phyloP scores from a whole-genome alignment of 495 filamentous ascomycete species.

The Aspergillus cristatus region DNA sequence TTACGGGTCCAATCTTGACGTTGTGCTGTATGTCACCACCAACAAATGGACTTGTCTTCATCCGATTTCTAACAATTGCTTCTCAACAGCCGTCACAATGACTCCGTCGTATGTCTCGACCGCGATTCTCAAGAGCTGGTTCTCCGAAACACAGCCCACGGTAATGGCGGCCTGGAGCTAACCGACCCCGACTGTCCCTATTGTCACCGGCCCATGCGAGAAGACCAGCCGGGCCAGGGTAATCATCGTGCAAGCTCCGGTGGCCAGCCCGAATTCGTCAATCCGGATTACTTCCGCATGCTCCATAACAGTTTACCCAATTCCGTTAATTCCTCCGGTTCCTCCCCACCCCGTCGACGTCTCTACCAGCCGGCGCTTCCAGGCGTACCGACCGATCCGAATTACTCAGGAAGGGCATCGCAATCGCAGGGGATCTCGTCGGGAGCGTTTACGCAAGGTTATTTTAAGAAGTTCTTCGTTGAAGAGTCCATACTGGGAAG shows the following conservation, averaged over 20 bases:
- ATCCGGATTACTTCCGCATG: conserved; percentile 90
- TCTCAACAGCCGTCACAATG: conserved; percentile 67
- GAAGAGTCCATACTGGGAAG: conserved; percentile 77
- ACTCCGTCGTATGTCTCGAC: conserved; percentile 87
- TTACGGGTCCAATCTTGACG: conserved; percentile 37
- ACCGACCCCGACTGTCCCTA: conserved; percentile 77
- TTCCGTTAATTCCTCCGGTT: conserved; percentile 36
- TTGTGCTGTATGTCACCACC: conserved; percentile 37
- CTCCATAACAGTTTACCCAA: conserved; percentile 55
- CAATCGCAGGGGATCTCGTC: conserved; percentile 63
- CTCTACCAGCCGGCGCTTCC: conserved; percentile 38
- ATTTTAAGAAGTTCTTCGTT: conserved; percentile 86
- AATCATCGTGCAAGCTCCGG: conserved; percentile 14
- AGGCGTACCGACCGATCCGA: conserved; percentile 4
- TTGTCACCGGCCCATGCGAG: conserved; percentile 71
- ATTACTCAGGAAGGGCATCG: conserved; percentile 33
- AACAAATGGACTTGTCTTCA: background rate
- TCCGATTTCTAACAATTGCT: conserved; percentile 4
- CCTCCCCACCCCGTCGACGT: conserved; percentile 44
- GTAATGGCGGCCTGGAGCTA: conserved; percentile 36
- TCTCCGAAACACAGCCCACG: conserved; percentile 53
- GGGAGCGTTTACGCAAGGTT: conserved; percentile 79
- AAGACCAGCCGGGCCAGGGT: conserved; percentile 21
- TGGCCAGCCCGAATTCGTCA: conserved; percentile 61
- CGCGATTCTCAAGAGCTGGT: conserved; percentile 74